Conservation (phyloP, 331 rosid genomes). For the Pyrus hybrid region DNA sequence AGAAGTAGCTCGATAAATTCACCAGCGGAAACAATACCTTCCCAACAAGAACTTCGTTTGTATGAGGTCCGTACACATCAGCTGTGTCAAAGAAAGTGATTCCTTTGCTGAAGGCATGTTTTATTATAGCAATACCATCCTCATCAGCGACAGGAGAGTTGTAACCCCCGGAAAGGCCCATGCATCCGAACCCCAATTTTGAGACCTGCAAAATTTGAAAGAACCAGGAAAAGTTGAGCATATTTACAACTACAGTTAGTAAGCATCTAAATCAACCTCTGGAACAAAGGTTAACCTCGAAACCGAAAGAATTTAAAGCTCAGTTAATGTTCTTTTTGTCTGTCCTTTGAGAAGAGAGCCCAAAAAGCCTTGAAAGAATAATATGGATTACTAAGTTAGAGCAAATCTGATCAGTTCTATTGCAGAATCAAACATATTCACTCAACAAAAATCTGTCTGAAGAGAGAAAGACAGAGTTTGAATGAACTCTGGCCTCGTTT, state of each 20-base stretch:
- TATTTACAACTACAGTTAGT: not conserved
- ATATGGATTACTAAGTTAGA: no score
- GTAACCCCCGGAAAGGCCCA: slow-evolving; percentile 19
- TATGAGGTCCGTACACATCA: slow-evolving; percentile 37
- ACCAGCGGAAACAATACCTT: slow-evolving; percentile 25
- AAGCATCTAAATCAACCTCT: not conserved
- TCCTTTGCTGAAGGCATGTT: slow-evolving; percentile 37
- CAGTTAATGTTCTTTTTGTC: not conserved
- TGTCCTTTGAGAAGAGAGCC: no score
- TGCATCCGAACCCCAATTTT: slow-evolving; percentile 26
- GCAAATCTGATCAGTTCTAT: not conserved
- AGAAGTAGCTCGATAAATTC: no score
- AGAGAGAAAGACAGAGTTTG: not conserved
- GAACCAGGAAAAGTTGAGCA: not conserved
- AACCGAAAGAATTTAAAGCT: not conserved
- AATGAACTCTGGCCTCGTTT: not conserved
- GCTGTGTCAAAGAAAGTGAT: slow-evolving; percentile 61
- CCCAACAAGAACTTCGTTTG: slow-evolving; percentile 48
- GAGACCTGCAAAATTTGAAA: slow-evolving; percentile 16
- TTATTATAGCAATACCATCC: slow-evolving; percentile 37
- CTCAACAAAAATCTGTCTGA: not conserved
- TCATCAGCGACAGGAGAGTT: slow-evolving; percentile 46
- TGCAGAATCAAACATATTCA: not conserved
- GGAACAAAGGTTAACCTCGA: not conserved
- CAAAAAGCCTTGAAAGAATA: no score